Percentiles rank a stretch among this genome's conserved stretches.
Evolutionary conservation across 257 asterid genomes (phyloP).

Genomic region (Nicotiana knightiana): DNA sequence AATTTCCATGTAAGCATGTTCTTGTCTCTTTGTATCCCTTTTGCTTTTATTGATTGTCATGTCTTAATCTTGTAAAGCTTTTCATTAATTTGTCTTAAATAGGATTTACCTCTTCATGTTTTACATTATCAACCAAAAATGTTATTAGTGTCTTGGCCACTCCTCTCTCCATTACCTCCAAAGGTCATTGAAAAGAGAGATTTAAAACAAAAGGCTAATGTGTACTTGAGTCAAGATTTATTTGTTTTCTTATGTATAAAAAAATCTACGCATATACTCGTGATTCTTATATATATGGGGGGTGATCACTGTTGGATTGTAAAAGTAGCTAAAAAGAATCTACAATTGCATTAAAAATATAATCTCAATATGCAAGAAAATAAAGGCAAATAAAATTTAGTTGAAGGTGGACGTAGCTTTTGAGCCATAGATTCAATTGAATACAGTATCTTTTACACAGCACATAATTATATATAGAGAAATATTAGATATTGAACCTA

Average conservation of each 20-base stretch:
- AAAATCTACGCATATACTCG: neutral
- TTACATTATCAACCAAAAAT: neutral
- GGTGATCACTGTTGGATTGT: neutral
- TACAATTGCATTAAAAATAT: neutral
- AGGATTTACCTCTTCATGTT: neutral
- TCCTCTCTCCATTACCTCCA: conserved; percentile 2
- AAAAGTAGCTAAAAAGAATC: neutral
- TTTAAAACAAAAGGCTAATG: neutral
- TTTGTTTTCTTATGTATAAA: neutral
- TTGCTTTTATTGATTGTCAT: neutral
- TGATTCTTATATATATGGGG: neutral
- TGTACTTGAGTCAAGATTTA: neutral
- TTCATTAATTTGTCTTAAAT: neutral
- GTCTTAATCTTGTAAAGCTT: conserved; percentile 2
- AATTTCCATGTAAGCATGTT: neutral
- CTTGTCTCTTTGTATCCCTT: neutral
- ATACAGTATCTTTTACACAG: too few relatives aligned
- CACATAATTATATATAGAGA: too few relatives aligned
- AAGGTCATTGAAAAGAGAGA: neutral
- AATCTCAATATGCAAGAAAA: neutral
- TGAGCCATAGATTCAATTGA: too few relatives aligned
- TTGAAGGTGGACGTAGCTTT: neutral
- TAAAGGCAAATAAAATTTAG: neutral
- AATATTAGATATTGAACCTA: too few relatives aligned
- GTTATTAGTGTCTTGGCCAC: neutral